phyloP scores from a whole-genome alignment of 192 early-diverging fungal species.

The Backusella macrospora region DNA sequence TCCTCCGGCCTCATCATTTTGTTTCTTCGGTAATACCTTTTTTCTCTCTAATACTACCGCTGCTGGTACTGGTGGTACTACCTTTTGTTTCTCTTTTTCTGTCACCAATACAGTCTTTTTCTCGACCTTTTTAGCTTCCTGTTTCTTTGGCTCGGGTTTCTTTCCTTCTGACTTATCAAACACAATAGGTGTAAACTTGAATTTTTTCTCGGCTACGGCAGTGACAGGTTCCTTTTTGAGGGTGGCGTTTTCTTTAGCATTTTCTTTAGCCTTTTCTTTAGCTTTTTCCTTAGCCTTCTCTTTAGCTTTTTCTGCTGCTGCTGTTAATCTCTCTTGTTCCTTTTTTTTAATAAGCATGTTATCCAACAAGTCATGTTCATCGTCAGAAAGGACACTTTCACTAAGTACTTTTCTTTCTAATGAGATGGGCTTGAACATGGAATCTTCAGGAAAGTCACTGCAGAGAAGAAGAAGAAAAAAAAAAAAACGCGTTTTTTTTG shows the following conservation, averaged over 20 bases:
- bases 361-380: not conserved
- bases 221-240: no score
- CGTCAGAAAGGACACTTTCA: constrained; percentile 7
- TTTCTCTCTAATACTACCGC: no score
- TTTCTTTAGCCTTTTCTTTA: not conserved
- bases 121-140: not conserved
- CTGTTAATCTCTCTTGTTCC: no score
- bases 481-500: not conserved
- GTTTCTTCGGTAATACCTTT: no score
- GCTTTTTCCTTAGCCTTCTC: not conserved
- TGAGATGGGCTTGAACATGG: not conserved
- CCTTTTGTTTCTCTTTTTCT: not conserved
- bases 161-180: not conserved
- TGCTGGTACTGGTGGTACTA: not conserved
- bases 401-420: not conserved
- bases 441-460: not conserved
- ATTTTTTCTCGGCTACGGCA: not conserved
- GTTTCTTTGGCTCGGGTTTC: no score
- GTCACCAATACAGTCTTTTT: not conserved
- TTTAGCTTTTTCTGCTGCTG: no score
- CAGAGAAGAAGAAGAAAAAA: not conserved
- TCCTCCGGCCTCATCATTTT: no score
- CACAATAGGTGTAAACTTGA: not conserved
- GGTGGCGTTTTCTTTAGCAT: not conserved
- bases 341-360: not conserved